These are phyloP conservation scores for Mycocalia duriaeana DNA, from an alignment of 1,284 basidiomycete genomes.

Conservation along the genomic window DNA sequence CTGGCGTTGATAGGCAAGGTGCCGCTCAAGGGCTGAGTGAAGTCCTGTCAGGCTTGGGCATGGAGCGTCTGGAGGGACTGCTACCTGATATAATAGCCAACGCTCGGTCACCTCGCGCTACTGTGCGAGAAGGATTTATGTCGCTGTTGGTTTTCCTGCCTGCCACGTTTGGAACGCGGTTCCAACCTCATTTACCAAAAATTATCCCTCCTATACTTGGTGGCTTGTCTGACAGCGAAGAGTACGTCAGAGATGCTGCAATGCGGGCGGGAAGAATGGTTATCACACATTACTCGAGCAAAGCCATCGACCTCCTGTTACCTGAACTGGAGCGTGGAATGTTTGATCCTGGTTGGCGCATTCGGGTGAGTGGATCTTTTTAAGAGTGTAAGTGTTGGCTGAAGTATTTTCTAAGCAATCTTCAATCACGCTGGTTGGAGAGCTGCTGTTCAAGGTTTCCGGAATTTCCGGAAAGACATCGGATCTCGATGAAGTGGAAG, in stretches of 20 bases:
- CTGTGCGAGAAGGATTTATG: constrained; percentile 98
- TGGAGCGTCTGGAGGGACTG: constrained; percentile 93
- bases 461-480: constrained; percentile 89
- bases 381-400: no score
- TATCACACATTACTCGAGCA: constrained; percentile 89
- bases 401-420: constrained; percentile 60
- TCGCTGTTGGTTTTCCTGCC: constrained; percentile 95
- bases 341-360: constrained; percentile 94
- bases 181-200: constrained; percentile 92
- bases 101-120: constrained; percentile 84
- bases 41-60: constrained; percentile 92
- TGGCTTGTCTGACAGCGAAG: constrained; percentile 90
- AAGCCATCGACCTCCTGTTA: constrained; percentile 90
- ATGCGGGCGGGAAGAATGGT: constrained; percentile 99
- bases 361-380: constrained; percentile 76
- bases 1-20: constrained; percentile 95
- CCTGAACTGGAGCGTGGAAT: constrained; percentile 94
- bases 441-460: constrained; percentile 95
- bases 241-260: constrained; percentile 92
- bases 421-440: constrained; percentile 93
- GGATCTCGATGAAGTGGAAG: constrained; percentile 76
- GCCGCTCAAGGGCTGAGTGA: constrained; percentile 97
- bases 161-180: constrained; percentile 92
- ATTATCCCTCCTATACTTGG: constrained; percentile 92
- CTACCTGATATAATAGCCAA: constrained; percentile 93